Conservation (phyloP, 2,329 filamentous ascomycete genomes). For the Mariannaea sp. region DNA sequence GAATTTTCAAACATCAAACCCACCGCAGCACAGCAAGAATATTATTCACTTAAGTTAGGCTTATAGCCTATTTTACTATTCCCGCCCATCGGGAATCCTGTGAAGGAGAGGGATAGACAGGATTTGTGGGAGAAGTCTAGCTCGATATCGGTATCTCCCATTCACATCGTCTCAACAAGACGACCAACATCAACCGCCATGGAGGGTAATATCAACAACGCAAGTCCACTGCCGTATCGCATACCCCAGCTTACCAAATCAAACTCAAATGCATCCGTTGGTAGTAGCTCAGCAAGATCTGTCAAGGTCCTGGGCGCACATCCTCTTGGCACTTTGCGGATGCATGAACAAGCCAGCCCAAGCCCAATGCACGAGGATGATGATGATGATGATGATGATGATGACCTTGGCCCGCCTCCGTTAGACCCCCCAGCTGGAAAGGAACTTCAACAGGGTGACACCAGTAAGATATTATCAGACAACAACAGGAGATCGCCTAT, state of each 20-base stretch:
- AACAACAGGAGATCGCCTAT: slow-evolving; percentile 9
- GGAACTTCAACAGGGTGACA: neutral
- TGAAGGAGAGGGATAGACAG: no score
- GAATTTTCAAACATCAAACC: no score
- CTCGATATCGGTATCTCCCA: no score
- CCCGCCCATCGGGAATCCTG: no score
- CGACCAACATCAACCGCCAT: slow-evolving; percentile 20
- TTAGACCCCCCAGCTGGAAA: slow-evolving; percentile 33
- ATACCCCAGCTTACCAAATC: slow-evolving; percentile 43
- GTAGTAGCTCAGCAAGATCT: slow-evolving; percentile 41
- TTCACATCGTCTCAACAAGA: neutral
- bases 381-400: slow-evolving; percentile 15
- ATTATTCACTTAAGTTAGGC: no score
- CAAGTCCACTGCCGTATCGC: slow-evolving; percentile 19
- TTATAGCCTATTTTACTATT: no score
- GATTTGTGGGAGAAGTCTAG: no score
- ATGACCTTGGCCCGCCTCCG: slow-evolving; percentile 39
- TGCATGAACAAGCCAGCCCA: slow-evolving; percentile 40
- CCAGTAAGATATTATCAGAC: slow-evolving; percentile 2
- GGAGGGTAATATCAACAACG: slow-evolving; percentile 27
- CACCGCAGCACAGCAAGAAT: no score
- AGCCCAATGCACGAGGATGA: slow-evolving; percentile 20
- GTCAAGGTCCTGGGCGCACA: slow-evolving; percentile 46
- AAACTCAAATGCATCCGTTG: slow-evolving; percentile 38
- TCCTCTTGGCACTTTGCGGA: slow-evolving; percentile 50